These are phyloP conservation scores for Ceratobasidium papillatum DNA, from an alignment of 1,284 basidiomycete species.

Conservation along the genomic window DNA sequence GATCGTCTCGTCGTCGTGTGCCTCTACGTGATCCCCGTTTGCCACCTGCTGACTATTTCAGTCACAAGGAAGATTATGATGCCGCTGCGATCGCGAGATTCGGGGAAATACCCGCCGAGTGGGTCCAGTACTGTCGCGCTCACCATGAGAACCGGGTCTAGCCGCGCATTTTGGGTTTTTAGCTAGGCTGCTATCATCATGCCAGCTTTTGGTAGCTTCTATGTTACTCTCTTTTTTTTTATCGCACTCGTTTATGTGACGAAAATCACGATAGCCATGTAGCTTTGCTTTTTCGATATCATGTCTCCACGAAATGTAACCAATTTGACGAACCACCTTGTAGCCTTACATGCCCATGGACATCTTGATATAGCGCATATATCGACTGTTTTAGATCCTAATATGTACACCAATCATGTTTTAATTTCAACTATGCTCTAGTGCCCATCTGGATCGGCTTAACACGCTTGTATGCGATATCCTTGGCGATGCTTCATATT, in stretches of 20 bases:
- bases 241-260: background rate
- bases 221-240: conserved; percentile 10
- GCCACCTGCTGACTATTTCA: conserved; percentile 29
- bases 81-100: conserved; percentile 5
- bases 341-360: background rate
- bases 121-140: conserved; percentile 16
- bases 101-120: conserved; percentile 22
- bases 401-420: background rate
- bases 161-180: background rate
- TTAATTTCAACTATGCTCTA: background rate
- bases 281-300: background rate
- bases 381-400: background rate
- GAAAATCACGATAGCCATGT: background rate
- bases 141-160: conserved; percentile 7
- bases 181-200: background rate
- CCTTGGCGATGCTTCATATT: too few species aligned
- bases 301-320: background rate
- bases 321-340: background rate
- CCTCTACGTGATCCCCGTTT: conserved; percentile 21
- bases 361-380: background rate
- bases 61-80: conserved; percentile 35
- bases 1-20: background rate
- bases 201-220: background rate
- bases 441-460: background rate
- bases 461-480: background rate